phyloP scores from a whole-genome alignment of 495 filamentous ascomycete genomes.

The Cercophora scortea region DNA sequence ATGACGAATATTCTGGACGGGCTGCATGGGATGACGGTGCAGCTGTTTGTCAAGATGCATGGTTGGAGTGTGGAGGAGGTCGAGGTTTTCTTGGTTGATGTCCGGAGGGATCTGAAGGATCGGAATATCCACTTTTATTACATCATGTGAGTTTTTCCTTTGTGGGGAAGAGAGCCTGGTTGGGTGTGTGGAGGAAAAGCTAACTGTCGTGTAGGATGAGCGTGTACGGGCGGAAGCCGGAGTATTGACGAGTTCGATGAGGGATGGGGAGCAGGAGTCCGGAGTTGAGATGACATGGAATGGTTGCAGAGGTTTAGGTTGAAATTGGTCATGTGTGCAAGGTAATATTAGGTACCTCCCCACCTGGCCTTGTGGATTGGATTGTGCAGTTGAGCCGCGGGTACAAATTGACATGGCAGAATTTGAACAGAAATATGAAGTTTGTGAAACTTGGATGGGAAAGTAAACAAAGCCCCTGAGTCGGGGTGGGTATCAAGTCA shows the following conservation, averaged over 20 bases:
- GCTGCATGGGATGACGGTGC: conserved; percentile 39
- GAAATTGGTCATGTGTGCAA: background rate
- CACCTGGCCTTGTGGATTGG: background rate
- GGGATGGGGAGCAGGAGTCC: background rate
- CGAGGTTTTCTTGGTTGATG: conserved; percentile 42
- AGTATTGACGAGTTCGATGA: background rate
- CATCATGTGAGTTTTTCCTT: background rate
- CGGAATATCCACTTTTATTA: conserved; percentile 36
- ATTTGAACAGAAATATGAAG: no score
- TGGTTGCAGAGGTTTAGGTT: background rate
- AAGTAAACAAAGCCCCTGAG: no score
- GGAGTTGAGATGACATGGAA: no score
- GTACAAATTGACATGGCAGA: background rate
- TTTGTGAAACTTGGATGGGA: no score
- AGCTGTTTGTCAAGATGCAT: conserved; percentile 41
- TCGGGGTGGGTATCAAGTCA: no score
- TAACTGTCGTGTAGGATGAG: background rate
- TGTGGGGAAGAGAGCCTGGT: background rate
- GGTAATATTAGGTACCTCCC: background rate
- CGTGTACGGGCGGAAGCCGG: background rate
- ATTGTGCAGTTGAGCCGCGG: background rate
- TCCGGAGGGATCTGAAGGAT: conserved; percentile 45
- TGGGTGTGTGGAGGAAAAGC: background rate
- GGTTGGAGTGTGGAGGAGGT: conserved; percentile 42
- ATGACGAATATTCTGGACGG: conserved; percentile 28